These are phyloP conservation scores for Komagataella mondaviorum DNA, from an alignment of 805 yeast species.

Conservation along the genomic window DNA sequence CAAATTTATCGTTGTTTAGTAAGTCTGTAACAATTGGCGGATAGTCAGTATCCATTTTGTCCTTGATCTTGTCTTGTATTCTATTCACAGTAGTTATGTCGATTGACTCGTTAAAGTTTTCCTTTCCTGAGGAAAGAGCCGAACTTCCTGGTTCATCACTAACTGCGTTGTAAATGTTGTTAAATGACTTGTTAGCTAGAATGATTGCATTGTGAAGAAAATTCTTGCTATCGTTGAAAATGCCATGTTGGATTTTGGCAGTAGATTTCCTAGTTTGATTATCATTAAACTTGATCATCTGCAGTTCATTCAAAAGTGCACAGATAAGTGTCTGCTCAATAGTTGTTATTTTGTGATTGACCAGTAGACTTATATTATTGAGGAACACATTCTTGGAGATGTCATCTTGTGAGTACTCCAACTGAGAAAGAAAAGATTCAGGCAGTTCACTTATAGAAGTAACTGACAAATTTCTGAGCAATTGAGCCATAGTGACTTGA, in stretches of 20 bases:
- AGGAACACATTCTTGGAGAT: background rate
- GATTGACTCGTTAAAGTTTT: background rate
- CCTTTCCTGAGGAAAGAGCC: constrained; percentile 1
- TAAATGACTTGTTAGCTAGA: constrained; percentile 30
- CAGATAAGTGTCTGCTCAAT: constrained; percentile 14
- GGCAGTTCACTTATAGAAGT: constrained; percentile 12
- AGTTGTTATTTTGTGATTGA: constrained; percentile 4
- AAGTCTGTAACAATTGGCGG: constrained; percentile 7
- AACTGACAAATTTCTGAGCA: constrained; percentile 9
- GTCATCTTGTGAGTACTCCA: background rate
- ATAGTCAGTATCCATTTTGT: constrained; percentile 3
- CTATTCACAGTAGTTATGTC: background rate
- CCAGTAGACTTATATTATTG: background rate
- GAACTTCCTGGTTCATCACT: constrained; percentile 2
- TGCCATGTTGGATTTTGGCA: constrained; percentile 11
- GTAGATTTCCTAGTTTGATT: constrained; percentile 7
- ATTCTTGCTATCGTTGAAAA: constrained; percentile 21
- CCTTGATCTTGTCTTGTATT: background rate
- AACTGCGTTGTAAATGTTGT: constrained; percentile 6
- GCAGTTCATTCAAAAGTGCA: constrained; percentile 19
- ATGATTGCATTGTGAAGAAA: constrained; percentile 40
- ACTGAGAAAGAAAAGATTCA: constrained; percentile 7
- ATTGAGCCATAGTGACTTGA: constrained; percentile 2
- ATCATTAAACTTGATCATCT: constrained; percentile 16
- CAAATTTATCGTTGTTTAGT: constrained; percentile 10